phyloP scores from a whole-genome alignment of 208 protist species.

The Sergeia podlipaevii region DNA sequence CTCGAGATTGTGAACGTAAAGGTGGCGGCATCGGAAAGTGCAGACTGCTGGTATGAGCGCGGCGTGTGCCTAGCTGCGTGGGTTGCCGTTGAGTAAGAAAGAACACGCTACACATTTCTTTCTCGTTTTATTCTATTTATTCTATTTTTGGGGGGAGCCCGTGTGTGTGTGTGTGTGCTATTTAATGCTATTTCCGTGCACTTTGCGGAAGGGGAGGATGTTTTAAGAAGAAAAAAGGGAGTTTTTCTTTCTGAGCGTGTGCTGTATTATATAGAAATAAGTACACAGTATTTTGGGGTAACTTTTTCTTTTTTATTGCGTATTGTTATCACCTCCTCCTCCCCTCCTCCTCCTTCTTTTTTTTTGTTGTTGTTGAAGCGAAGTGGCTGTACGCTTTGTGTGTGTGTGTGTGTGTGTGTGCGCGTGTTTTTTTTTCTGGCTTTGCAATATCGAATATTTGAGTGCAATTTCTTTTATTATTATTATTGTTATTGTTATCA shows the following conservation, averaged over 20 bases:
- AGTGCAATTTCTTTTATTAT: neutral
- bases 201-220: too few relatives aligned
- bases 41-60: slow-evolving; percentile 76
- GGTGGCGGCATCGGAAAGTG: slow-evolving; percentile 11
- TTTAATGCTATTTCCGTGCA: too few relatives aligned
- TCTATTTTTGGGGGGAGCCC: too few relatives aligned
- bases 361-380: slow-evolving; percentile 12
- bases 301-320: slow-evolving; percentile 8
- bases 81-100: slow-evolving; percentile 28
- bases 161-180: too few relatives aligned
- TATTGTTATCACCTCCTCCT: too few relatives aligned
- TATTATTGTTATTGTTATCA: slow-evolving; percentile 2
- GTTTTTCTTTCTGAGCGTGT: neutral
- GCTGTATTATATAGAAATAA: neutral
- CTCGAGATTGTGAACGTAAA: slow-evolving; percentile 73
- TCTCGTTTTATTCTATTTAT: too few relatives aligned
- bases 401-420: slow-evolving; percentile 9
- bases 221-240: slow-evolving; percentile 8
- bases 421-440: slow-evolving; percentile 11
- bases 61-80: slow-evolving; percentile 83
- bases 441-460: neutral
- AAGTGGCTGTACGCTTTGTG: slow-evolving; percentile 1
- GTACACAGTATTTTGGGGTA: slow-evolving; percentile 1
- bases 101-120: too few relatives aligned
- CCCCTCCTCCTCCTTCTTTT: too few relatives aligned